Conservation (phyloP, 345 rosid genomes). For the Eucalyptus urophylla region DNA sequence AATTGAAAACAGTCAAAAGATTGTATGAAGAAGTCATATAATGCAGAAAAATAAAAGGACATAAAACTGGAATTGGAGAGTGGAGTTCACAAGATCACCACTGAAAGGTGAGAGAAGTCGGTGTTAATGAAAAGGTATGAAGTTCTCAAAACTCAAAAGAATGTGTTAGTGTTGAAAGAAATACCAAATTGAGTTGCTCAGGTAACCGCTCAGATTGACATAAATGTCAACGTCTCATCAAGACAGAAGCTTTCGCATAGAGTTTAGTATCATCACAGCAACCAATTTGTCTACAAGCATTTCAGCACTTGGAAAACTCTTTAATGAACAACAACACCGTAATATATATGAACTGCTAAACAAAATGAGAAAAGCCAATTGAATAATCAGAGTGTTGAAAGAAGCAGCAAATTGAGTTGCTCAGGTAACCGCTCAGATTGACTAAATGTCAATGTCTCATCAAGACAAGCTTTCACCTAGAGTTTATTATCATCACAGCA, state of each 20-base stretch:
- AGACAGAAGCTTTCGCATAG: conserved; percentile 2
- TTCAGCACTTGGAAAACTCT: background rate
- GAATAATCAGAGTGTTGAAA: background rate
- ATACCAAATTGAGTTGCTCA: conserved; percentile 24
- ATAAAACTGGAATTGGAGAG: background rate
- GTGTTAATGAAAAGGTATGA: background rate
- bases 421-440: conserved; percentile 51
- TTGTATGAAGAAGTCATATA: background rate
- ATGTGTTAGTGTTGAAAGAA: background rate
- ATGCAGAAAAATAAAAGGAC: background rate
- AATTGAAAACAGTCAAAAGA: background rate
- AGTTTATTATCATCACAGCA: conserved; percentile 20
- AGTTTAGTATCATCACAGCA: conserved; percentile 21
- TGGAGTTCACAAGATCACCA: background rate
- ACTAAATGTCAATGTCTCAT: conserved; percentile 21
- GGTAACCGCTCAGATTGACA: conserved; percentile 46
- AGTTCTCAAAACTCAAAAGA: background rate
- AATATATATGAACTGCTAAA: background rate
- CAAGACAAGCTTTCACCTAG: conserved; percentile 4
- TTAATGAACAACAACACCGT: background rate
- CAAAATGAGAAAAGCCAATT: background rate
- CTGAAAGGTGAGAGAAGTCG: background rate
- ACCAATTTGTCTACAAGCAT: background rate
- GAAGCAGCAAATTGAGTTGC: conserved; percentile 12
- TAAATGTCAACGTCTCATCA: conserved; percentile 15